A percentile compares a stretch with the other conserved stretches of the same genome.
Evolutionary conservation across 2,329 filamentous ascomycete species (phyloP).

Genomic region (Amauroascus verrucosus): DNA sequence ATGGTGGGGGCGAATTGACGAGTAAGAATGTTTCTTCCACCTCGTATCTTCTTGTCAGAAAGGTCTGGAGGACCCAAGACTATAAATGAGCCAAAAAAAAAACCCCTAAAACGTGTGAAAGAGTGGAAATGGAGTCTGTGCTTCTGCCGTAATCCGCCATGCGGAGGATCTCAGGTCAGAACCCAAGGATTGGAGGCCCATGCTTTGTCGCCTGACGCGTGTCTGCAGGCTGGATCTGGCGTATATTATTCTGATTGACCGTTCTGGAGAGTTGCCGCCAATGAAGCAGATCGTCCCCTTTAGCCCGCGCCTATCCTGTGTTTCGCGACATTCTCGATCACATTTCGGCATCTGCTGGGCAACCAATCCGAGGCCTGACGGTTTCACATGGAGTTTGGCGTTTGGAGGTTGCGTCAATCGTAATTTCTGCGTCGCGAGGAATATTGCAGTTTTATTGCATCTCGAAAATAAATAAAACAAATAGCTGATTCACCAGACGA

Average conservation of each 20-base stretch:
- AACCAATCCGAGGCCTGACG: not conserved
- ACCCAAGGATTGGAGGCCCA: not conserved
- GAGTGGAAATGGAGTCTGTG: not conserved
- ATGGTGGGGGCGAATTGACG: constrained; percentile 1
- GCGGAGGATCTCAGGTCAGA: not conserved
- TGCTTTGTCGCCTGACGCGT: not conserved
- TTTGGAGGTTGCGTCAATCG: not conserved
- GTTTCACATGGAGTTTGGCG: not conserved
- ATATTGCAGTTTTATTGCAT: not conserved
- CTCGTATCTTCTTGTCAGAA: constrained; percentile 1
- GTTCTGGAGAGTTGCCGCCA: too few relatives aligned
- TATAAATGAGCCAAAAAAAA: not conserved
- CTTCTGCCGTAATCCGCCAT: not conserved
- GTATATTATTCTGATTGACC: too few relatives aligned
- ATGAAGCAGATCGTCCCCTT: not conserved
- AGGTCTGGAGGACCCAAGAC: not conserved
- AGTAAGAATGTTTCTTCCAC: constrained; percentile 1
- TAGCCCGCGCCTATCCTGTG: not conserved
- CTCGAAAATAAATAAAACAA: too few relatives aligned
- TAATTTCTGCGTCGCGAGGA: not conserved
- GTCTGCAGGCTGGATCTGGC: not conserved
- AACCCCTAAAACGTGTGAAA: not conserved
- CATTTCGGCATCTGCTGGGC: not conserved
- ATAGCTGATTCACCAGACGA: not conserved
- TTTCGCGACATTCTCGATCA: not conserved